Percentiles rank a stretch among this genome's conserved stretches.
Evolutionary conservation across 306 rosid species (phyloP).

Genomic region (Cucumis cinereus): DNA sequence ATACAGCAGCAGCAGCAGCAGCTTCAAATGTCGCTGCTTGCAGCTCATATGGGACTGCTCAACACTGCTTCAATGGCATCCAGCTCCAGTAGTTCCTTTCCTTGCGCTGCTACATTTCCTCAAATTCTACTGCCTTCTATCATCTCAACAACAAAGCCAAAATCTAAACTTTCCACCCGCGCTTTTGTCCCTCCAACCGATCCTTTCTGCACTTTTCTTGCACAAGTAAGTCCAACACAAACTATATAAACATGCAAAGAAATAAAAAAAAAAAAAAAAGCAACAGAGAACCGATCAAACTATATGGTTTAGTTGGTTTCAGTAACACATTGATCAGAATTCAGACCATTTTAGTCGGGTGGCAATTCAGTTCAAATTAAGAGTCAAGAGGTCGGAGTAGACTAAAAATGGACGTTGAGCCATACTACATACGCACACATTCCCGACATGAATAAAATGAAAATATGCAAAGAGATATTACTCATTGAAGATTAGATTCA

Average conservation of each 20-base stretch:
- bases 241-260: not conserved
- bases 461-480: not conserved
- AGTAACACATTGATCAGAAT: not conserved
- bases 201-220: slow-evolving; percentile 16
- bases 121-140: slow-evolving; percentile 20
- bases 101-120: slow-evolving; percentile 11
- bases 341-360: not conserved
- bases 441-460: not conserved
- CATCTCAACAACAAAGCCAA: slow-evolving; percentile 18
- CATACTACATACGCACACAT: not conserved
- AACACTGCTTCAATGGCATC: slow-evolving; percentile 11
- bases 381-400: not conserved
- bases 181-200: slow-evolving; percentile 16
- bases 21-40: slow-evolving; percentile 32
- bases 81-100: not conserved
- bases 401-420: not conserved
- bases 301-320: not conserved
- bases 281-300: not conserved
- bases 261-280: not conserved
- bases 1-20: slow-evolving; percentile 32
- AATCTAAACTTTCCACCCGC: slow-evolving; percentile 13
- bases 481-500: not conserved
- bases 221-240: slow-evolving; percentile 24
- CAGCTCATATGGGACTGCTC: slow-evolving; percentile 12
- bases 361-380: not conserved